Evolutionary conservation across 2,329 filamentous ascomycete genomes (phyloP), one percentile per base, ranked within the genome.

Genomic region (Sphaerulina populicola): DNA sequence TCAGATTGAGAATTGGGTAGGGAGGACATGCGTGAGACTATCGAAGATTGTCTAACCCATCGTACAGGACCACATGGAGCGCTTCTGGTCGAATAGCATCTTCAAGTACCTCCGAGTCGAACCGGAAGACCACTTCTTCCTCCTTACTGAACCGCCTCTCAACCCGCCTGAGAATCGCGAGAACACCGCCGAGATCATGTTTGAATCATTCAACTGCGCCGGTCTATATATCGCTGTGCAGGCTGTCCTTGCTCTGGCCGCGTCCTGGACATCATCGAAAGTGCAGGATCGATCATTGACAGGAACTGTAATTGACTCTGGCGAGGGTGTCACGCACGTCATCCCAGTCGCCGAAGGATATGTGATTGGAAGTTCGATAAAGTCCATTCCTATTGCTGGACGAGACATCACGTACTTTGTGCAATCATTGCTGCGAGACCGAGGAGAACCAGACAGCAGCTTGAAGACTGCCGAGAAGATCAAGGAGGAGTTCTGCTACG

Each of bases 41-140:
- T 12, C 23, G 9, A 15, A 11, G 14, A 21, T 9, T 7, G 35
- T 52, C 57, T 56, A 48, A 61, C 60, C 40, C 52, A 58, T 31
- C 40, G 56, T 49, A 5, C 61, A 93, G 87, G 93, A 98, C 72
- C 88, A 96, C 66, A 98, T 98, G 93, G 93, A 98, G 72, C 85
- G 93, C 57, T 98, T 97, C 75, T 98, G 93, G 93, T 97, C 94
- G 61, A 97, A 97, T 75, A 98, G 93, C 57, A 98, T 98, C 74
- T 98, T 98, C 81, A 98, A 98, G 71, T 98, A 98, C 68, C 80
- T 98, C 47, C 83, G 93, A 64, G 93, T 98, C 61, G 93, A 98
- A 73, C 93, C 93, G 29, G 93, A 98, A 74, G 93, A 98, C 69
- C 93, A 98, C 72, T 90, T 95, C 76, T 98, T 98, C 72, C 82